Percentiles rank a stretch among this genome's conserved stretches.
These are phyloP conservation scores for Penstemon eatonii DNA, from an alignment of 257 asterid genomes.

Conservation along the genomic window DNA sequence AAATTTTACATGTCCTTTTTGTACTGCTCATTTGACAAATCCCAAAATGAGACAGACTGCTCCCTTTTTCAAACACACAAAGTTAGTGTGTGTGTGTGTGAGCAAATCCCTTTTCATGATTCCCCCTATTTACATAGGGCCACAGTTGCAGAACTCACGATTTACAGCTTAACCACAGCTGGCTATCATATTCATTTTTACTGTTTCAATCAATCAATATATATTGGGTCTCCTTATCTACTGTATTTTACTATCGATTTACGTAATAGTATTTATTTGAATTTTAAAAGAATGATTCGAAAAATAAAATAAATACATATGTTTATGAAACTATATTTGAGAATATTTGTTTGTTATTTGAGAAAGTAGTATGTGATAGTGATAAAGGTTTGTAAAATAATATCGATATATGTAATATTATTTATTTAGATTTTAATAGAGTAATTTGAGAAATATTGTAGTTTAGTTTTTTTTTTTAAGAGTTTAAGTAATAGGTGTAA, in stretches of 20 bases:
- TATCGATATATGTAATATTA: no score
- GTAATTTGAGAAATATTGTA: no score
- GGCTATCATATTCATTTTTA: slow-evolving; percentile 24
- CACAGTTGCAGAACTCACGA: slow-evolving; percentile 34
- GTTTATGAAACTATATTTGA: neutral
- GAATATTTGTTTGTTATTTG: neutral
- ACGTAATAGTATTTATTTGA: no score
- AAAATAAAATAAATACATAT: neutral
- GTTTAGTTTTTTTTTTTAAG: no score
- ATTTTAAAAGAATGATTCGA: no score
- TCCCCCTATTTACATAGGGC: slow-evolving; percentile 4
- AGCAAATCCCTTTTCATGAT: slow-evolving; percentile 30
- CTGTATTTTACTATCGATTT: no score
- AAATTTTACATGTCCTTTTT: no score
- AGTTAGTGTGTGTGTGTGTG: slow-evolving; percentile 21
- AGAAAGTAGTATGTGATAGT: no score
- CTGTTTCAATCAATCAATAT: slow-evolving; percentile 5
- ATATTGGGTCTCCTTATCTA: no score
- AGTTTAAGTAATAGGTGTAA: no score
- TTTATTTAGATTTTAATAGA: no score
- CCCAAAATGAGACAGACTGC: slow-evolving; percentile 24
- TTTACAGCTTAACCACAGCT: slow-evolving; percentile 35
- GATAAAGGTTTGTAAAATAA: no score
- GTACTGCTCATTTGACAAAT: neutral
- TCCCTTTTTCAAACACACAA: slow-evolving; percentile 3